Base-by-base conservation (phyloP, 2,329 filamentous ascomycete species). In the Alternaria ventricosa region DNA sequence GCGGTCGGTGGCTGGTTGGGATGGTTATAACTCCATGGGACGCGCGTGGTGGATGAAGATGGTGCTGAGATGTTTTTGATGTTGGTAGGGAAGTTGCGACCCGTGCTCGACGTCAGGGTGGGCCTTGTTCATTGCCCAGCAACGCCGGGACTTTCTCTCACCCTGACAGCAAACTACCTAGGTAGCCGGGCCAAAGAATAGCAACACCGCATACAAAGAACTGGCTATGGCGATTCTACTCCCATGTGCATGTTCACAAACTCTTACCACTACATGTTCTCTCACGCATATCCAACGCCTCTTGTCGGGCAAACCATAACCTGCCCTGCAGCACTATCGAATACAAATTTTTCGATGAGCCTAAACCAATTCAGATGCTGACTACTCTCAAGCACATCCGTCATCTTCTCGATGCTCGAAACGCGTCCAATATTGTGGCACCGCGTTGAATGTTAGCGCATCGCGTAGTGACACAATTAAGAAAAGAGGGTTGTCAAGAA, bases 91-190 rank as follows among this genome's bases (percentile, higher is more conserved):
- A 49, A 49, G 58, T 33, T 51, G 61, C 61, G 60, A 63, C 60
- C 60, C 60, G 60, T 63, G 60, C 60, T 55, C 60, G 60, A 63
- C 61, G 61, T 63, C 61, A 63, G 55, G 55, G 54, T 25, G 53
- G 47, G 41, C 36, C 61, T 63, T 63, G 60, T 57, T 55, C 61
- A 63, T 46, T 33, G 33, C 61, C 57, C 33, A 60, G 57, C 61
- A 63, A 63, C 60, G 59, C 43, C 33, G 15, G 7, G 59, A 51
- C 46, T 51, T 22, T 28, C 25, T 30, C 28, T 47, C 25, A 44
- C 28, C 54, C 44, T 25, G n/a, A 20, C 12, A 46, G 46, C 28
- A 51, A 36, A 33, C 18, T 51, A n/a, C n/a, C n/a, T n/a, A n/a
- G n/a, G n/a, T n/a, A n/a, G n/a, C n/a, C n/a, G n/a, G n/a, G 49